These are phyloP conservation scores for Naegleria fowleri DNA, from an alignment of 208 protist species.

Conservation along the genomic window DNA sequence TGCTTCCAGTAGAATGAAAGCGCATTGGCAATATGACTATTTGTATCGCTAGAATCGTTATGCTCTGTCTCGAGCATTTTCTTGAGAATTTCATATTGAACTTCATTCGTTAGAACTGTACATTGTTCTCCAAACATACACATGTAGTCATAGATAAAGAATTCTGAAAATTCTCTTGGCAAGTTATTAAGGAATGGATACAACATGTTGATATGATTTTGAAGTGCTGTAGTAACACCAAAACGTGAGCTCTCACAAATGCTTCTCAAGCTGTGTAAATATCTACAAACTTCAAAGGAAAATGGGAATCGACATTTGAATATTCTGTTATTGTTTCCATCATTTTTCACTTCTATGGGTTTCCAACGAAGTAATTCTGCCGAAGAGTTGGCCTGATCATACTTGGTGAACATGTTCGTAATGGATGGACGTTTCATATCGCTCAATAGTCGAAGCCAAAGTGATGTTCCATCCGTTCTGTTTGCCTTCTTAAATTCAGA, in stretches of 20 bases:
- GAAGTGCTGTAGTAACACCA: background rate
- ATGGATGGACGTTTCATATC: background rate
- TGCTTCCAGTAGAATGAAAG: background rate
- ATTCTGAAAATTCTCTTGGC: background rate
- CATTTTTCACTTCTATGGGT: background rate
- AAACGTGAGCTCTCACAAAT: background rate
- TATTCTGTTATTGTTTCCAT: background rate
- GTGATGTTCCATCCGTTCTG: background rate
- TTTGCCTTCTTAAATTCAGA: background rate
- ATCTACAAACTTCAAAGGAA: background rate
- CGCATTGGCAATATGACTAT: background rate
- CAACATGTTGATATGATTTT: background rate
- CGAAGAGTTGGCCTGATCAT: background rate
- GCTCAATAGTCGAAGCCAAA: background rate
- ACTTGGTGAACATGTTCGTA: background rate
- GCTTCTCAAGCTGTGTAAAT: background rate
- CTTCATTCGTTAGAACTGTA: background rate
- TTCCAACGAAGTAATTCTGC: background rate
- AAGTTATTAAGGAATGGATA: background rate
- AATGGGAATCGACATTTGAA: conserved; percentile 8
- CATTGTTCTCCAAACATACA: background rate
- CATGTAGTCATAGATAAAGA: background rate
- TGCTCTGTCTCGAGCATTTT: background rate
- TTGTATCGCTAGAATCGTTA: background rate
- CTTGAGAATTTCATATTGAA: background rate